Base-by-base conservation (phyloP, 2,329 filamentous ascomycete genomes). In the Claviceps fusiformis region DNA sequence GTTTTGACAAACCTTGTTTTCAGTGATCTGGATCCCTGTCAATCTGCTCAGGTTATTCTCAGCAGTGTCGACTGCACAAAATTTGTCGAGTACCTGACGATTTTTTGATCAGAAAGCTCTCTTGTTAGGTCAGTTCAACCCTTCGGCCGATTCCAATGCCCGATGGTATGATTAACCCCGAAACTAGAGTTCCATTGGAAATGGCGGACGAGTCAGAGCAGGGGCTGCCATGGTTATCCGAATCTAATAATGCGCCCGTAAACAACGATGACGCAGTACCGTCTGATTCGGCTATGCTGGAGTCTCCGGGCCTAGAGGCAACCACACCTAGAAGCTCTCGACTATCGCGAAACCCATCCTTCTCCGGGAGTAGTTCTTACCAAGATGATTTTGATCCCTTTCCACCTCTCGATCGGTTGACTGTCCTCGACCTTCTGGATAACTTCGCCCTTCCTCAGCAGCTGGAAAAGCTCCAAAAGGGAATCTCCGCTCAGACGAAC, bases 361-460 rank as follows among this genome's bases (percentile, higher is more conserved):
- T 90, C 68, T 90, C 88, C n/a, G 84, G 82, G 51, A 89, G 84
- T 69, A 89, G 85, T 68, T 85, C 83, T n/a, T 89, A 89, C 64
- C 87, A 93, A 56, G 88, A 93, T 62, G 89, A 92, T 66, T 93
- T 88, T 80, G 89, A 95, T 59, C 77, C 82, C 27, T 87, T 95
- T 59, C 89, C 91, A 10, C 91, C 92, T 0, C 75, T 96, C 29
- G 93, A 98, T 68, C 87, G 89, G 53, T 76, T 98, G 54, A 91
- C 87, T 44, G 82, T 97, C 56, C 89, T 98, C 63, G 93, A 98
- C 66, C 78, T 98, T 51, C 80, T 98, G 61, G 92, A 96, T 71
- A 97, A 96, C 67, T 83, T 98, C 59, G 88, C 91, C 6, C 76
- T 98, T 37, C 86, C 90, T 1, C 87, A 95, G 64, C 87, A 92